Base-by-base conservation (phyloP, 129 eudicot genomes). In the Logfia minima region DNA sequence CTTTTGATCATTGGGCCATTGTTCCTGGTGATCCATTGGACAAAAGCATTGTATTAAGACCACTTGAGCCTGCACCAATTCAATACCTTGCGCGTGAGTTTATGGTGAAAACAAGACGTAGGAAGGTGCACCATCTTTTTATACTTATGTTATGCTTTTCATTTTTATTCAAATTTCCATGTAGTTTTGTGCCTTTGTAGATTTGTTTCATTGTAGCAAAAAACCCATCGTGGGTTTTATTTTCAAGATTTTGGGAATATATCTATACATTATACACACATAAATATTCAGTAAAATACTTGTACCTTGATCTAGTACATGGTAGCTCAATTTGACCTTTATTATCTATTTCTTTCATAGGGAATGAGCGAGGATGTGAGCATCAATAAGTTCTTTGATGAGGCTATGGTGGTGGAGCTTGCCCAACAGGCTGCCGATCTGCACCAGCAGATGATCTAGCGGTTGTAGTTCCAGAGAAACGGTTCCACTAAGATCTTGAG, bases 1-100 rank as follows among this genome's bases (percentile, higher is more conserved):
- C 88, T 63, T 95, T 95, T 76, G 95, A 95, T 72, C 97, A 95
- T 52, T 95, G 97, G 99, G 97, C 96, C 13, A 95, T 95, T 48
- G 99, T 95, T 59, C 99, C 99, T 5, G 99, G 97, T 19, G 99
- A 95, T 66, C 99, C 99, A 29, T 85, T 95, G 28, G 99, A 95
- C 80, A 92, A 90, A 82, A 87, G 90, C 86, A 92, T 95, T 9
- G 96, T 92, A 4, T 82, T 95, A 8, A 87, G 96, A 6, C 97
- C 99, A 5, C 90, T 95, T 26, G 99, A 95, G 80, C 99, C 99
- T 32, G 99, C 99, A 24, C 99, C 99, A 13, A 77, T 85, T 75
- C 97, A 92, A 68, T 96, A 95, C 71, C 84, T 95, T 81, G 97
- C 97, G 31, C 97, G 97, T 19, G 99, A 95, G 72, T 95, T 95